These are phyloP conservation scores for Apophysomyces ossiformis DNA, from an alignment of 371 early-diverging fungal species.

Conservation along the genomic window DNA sequence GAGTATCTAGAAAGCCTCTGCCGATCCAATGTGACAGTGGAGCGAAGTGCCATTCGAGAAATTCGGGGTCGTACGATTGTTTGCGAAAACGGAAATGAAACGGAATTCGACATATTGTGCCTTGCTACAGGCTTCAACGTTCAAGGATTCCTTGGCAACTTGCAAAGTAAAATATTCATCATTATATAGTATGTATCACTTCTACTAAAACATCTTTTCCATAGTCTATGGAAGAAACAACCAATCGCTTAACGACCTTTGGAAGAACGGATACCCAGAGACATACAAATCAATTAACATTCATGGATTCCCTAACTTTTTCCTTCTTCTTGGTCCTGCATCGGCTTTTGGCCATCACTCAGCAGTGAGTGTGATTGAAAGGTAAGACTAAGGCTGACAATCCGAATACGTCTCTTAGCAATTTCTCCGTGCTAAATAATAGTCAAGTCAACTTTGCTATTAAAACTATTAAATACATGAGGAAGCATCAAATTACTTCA, in stretches of 20 bases:
- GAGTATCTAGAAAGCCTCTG: conserved; percentile 28
- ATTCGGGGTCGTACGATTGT: conserved; percentile 28
- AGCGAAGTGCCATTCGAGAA: conserved; percentile 17
- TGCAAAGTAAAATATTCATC: conserved; percentile 16
- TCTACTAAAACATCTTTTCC: too few relatives aligned
- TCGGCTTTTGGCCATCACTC: conserved; percentile 36
- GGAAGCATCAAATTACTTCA: conserved; percentile 15
- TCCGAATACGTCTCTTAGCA: not conserved
- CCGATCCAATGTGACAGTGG: conserved; percentile 24
- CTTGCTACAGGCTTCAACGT: conserved; percentile 37
- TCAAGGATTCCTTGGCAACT: conserved; percentile 31
- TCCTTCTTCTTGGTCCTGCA: conserved; percentile 35
- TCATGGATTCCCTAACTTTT: conserved; percentile 39
- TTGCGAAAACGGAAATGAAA: conserved; percentile 24
- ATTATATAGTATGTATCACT: too few relatives aligned
- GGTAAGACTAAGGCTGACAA: conserved; percentile 16
- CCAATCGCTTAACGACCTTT: conserved; percentile 15
- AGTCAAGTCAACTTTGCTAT: conserved; percentile 35
- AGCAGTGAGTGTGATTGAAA: conserved; percentile 40
- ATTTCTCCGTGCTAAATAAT: not conserved
- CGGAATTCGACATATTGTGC: conserved; percentile 29
- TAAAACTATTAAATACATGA: conserved; percentile 22
- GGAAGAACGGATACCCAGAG: conserved; percentile 20
- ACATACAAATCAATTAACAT: conserved; percentile 29
- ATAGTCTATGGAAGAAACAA: conserved; percentile 16